Evolutionary conservation across 805 yeast species (phyloP), one percentile per base, ranked within the genome.

Genomic region (Wilhelminamyces savonicus): DNA sequence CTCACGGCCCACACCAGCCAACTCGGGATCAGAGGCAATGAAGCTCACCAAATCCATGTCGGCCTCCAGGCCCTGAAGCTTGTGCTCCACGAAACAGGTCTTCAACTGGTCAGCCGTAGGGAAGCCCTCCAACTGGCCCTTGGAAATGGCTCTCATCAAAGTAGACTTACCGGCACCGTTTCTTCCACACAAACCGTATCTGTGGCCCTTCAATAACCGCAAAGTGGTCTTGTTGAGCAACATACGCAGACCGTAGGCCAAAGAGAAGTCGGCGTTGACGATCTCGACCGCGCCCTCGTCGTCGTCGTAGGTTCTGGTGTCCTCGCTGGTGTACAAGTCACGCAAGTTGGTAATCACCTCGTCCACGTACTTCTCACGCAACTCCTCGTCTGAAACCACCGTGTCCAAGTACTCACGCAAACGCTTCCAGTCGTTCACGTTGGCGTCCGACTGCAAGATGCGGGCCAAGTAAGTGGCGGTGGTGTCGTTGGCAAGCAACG

Each of bases 151-250:
- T 59, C 97, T 77, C 97, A 90, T 87, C 49, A 90, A 70, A 11
- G 98, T 90, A 10, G 97, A 87, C 62, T 90, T 90, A 68, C 98
- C 98, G 36, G 96, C 97, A 73, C 98, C 98, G 56, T 90, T 90
- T 64, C 97, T 74, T 55, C 98, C 98, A 71, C 96, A 86, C 38
- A 90, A 72, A 69, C 98, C 98, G 53, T 90, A 90, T 62, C 98
- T 76, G 63, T 85, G 97, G 48, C 97, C 97, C 65, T 88, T 86
- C 46, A 84, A 67, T 39, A 90, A 71, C 52, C 95, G 76, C 54
- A 90, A 66, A 37, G 73, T 83, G 27, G 98, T 87, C 66, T 92
- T 92, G 71, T 88, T 90, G 46, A 90, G 69, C 46, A 92, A 73
- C 97, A 90, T 90, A 63, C 97, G 78, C 16, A 96, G 84, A 62